Base-by-base conservation (phyloP, 768 basidiomycete genomes). In the Naganishia vishniacii region DNA sequence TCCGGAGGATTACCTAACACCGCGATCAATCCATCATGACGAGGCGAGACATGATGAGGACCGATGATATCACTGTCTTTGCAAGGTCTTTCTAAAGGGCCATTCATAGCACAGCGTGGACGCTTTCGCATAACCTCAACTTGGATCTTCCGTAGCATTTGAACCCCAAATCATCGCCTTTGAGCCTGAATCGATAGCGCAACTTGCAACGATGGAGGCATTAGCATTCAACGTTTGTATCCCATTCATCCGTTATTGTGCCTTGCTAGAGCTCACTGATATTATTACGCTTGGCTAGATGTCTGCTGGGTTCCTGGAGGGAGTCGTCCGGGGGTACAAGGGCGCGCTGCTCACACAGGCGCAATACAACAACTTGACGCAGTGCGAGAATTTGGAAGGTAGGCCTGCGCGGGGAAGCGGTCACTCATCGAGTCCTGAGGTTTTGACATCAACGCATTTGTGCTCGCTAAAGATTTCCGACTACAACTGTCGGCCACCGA, bases 371-470 rank as follows among this genome's bases (percentile, higher is more conserved):
- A 97, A 91, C 79, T 79, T 99, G 76, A 88, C 88, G 4, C 95
- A 99, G 79, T 98, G 95, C 83, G 95, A 99, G 79, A 90, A 85
- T 28, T 83, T 98, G 31, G 95, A 98, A 81, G 94, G 94, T 91
- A 69, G 60, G 81, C 68, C 25, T 42, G 16, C 29, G 18, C 29
- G 26, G n/a, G n/a, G n/a, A n/a, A n/a, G n/a, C n/a, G n/a, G n/a
- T n/a, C n/a, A n/a, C n/a, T n/a, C n/a, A 34, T 40, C 20, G 28
- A 31, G 9, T 41, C 34, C 20, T 42, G 37, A 20, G 16, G 25
- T 20, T 8, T 51, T 32, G 28, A 3, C 4, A 3, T 71, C n/a
- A n/a, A n/a, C n/a, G n/a, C n/a, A n/a, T n/a, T n/a, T n/a, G n/a
- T n/a, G n/a, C n/a, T n/a, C n/a, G n/a, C n/a, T n/a, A n/a, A n/a